phyloP scores from a whole-genome alignment of 2,329 filamentous ascomycete species.

The Fusarium pseudograminearum region DNA sequence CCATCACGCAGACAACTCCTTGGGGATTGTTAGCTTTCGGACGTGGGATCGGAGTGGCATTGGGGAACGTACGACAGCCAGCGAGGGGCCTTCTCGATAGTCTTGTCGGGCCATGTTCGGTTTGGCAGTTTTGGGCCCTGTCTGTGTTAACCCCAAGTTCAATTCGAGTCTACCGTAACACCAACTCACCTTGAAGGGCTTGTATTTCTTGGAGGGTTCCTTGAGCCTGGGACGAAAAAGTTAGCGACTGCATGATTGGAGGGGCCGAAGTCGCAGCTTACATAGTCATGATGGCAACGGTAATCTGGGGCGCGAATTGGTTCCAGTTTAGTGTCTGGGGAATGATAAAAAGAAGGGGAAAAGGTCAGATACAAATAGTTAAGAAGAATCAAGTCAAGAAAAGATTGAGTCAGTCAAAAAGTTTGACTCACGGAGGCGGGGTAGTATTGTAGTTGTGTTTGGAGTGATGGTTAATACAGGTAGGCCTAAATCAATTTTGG shows the following conservation, averaged over 20 bases:
- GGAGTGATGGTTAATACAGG: background rate
- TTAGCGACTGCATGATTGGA: background rate
- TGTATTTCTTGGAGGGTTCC: conserved; percentile 83
- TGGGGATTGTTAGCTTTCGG: background rate
- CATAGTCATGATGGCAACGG: conserved; percentile 27
- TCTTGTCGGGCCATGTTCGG: conserved; percentile 86
- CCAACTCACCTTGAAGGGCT: conserved; percentile 61
- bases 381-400: conserved; percentile 13
- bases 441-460: conserved; percentile 17
- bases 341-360: background rate
- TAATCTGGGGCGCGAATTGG: background rate
- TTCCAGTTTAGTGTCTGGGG: conserved; percentile 19
- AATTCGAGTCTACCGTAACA: conserved; percentile 48
- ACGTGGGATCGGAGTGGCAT: background rate
- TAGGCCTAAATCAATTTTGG: conserved; percentile 1
- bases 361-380: conserved; percentile 26
- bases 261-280: conserved; percentile 24
- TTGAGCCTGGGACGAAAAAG: conserved; percentile 67
- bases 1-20: conserved; percentile 73
- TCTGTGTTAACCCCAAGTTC: background rate
- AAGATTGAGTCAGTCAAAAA: conserved; percentile 32
- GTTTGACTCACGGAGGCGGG: conserved; percentile 35
- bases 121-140: conserved; percentile 67
- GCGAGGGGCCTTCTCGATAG: conserved; percentile 84
- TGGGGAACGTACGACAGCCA: conserved; percentile 70